A percentile compares a stretch with the other conserved stretches of the same genome.
Conservation (phyloP, 202 grass and related monocot genomes). For the Hordeum pubiflorum region DNA sequence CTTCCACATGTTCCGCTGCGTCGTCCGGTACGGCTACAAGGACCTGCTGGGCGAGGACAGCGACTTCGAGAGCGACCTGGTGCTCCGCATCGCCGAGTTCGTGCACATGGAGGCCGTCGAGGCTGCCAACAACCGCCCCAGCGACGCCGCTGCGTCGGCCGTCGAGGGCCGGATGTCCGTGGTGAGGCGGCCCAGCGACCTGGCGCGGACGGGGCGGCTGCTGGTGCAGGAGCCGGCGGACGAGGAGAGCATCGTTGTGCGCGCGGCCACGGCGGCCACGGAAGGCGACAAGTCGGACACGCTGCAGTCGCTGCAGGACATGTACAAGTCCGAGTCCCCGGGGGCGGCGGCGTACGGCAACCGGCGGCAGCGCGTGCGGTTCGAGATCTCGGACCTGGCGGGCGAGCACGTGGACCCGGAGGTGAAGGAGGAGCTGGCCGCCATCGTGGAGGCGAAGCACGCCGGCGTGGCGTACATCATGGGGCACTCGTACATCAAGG, state of each 20-base stretch:
- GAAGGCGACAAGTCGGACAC: slow-evolving; percentile 38
- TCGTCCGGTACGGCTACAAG: slow-evolving; percentile 72
- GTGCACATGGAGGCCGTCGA: slow-evolving; percentile 62
- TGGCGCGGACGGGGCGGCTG: slow-evolving; percentile 21
- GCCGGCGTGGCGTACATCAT: slow-evolving; percentile 70
- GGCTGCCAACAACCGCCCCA: not conserved
- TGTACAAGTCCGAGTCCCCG: slow-evolving; percentile 53
- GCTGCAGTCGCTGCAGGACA: slow-evolving; percentile 39
- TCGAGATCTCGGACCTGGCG: slow-evolving; percentile 32
- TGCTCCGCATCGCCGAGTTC: slow-evolving; percentile 72
- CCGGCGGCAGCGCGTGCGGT: slow-evolving; percentile 32
- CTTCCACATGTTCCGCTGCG: slow-evolving; percentile 69
- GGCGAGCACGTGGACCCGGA: slow-evolving; percentile 20
- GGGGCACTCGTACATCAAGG: slow-evolving; percentile 67
- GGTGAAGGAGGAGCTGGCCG: slow-evolving; percentile 33
- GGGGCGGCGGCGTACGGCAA: slow-evolving; percentile 18
- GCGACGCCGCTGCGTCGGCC: slow-evolving; percentile 6
- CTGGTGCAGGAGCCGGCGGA: slow-evolving; percentile 19
- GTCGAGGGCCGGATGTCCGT: slow-evolving; percentile 61
- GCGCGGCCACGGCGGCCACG: not conserved
- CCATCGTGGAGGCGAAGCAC: slow-evolving; percentile 48
- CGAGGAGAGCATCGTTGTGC: slow-evolving; percentile 25
- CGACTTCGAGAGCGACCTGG: slow-evolving; percentile 75
- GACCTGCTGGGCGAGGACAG: slow-evolving; percentile 50
- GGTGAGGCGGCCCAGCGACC: slow-evolving; percentile 27